These are phyloP conservation scores for Setomelanomma holmii DNA, from an alignment of 2,329 filamentous ascomycete species.

Conservation along the genomic window DNA sequence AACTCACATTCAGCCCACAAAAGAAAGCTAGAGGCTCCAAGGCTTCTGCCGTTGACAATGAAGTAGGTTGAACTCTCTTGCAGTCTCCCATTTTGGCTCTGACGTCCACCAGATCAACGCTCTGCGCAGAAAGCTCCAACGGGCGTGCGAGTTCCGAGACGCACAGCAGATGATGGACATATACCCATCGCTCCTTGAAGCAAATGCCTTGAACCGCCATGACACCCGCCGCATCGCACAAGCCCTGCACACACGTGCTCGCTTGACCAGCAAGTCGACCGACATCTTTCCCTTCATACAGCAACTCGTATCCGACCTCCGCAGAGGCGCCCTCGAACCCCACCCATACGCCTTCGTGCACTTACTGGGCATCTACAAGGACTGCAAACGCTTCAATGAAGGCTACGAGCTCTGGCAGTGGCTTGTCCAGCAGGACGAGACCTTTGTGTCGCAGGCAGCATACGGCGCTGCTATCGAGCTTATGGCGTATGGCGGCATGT, in stretches of 20 bases:
- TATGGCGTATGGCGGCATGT: slow-evolving; percentile 51
- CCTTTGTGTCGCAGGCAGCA: slow-evolving; percentile 50
- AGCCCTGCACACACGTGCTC: slow-evolving; percentile 46
- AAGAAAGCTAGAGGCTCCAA: background rate
- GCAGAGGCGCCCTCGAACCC: slow-evolving; percentile 43
- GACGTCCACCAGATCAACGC: background rate
- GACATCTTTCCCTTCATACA: slow-evolving; percentile 41
- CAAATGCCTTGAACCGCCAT: slow-evolving; percentile 15
- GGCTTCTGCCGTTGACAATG: background rate
- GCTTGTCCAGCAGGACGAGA: slow-evolving; percentile 53
- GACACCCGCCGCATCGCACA: slow-evolving; percentile 44
- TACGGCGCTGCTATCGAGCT: slow-evolving; percentile 61
- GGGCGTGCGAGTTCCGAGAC: slow-evolving; percentile 25
- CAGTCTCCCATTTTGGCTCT: too few species aligned
- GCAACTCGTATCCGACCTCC: slow-evolving; percentile 51
- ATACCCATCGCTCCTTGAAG: slow-evolving; percentile 32
- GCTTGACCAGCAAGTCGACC: slow-evolving; percentile 19
- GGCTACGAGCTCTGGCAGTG: slow-evolving; percentile 57
- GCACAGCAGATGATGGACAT: slow-evolving; percentile 29
- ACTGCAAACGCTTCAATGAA: slow-evolving; percentile 49
- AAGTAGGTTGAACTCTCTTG: background rate
- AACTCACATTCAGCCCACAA: background rate
- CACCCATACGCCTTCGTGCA: slow-evolving; percentile 53
- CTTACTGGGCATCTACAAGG: slow-evolving; percentile 56
- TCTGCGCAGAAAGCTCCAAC: slow-evolving; percentile 20